Percentiles rank a stretch among this genome's conserved stretches.
phyloP scores from a whole-genome alignment of 768 basidiomycete species.

The Hygrophoropsis aurantiaca region DNA sequence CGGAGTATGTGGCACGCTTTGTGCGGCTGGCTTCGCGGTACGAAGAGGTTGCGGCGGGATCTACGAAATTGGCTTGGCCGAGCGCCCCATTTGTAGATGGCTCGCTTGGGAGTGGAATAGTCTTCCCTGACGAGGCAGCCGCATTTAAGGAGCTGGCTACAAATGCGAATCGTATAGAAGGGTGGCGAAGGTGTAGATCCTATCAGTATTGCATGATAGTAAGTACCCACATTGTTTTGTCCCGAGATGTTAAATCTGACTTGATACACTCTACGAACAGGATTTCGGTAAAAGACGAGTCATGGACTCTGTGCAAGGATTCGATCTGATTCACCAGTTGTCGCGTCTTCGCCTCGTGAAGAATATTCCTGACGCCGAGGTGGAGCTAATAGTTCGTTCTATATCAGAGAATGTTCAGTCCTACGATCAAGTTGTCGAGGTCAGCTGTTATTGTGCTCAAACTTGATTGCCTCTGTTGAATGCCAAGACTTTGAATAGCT shows the following conservation, averaged over 20 bases:
- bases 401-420: slow-evolving; percentile 69
- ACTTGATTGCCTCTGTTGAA: slow-evolving; percentile 1
- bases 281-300: slow-evolving; percentile 61
- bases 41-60: slow-evolving; percentile 77
- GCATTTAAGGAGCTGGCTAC: slow-evolving; percentile 68
- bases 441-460: slow-evolving; percentile 29
- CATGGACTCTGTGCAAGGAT: slow-evolving; percentile 64
- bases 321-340: slow-evolving; percentile 87
- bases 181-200: slow-evolving; percentile 82
- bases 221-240: slow-evolving; percentile 23
- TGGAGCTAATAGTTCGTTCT: slow-evolving; percentile 69
- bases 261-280: slow-evolving; percentile 38
- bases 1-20: slow-evolving; percentile 86
- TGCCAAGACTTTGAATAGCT: slow-evolving; percentile 47
- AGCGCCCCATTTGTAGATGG: slow-evolving; percentile 47
- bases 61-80: slow-evolving; percentile 75
- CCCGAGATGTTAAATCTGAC: background rate
- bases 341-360: slow-evolving; percentile 75
- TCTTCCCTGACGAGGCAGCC: slow-evolving; percentile 70
- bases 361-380: slow-evolving; percentile 71
- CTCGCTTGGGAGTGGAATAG: slow-evolving; percentile 75
- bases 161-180: slow-evolving; percentile 87
- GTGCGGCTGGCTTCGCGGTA: slow-evolving; percentile 87
- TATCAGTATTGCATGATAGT: slow-evolving; percentile 77
- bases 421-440: slow-evolving; percentile 92